Evolutionary conservation across 2,329 filamentous ascomycete genomes (phyloP).

Genomic region (Albophoma yamanashiensis): DNA sequence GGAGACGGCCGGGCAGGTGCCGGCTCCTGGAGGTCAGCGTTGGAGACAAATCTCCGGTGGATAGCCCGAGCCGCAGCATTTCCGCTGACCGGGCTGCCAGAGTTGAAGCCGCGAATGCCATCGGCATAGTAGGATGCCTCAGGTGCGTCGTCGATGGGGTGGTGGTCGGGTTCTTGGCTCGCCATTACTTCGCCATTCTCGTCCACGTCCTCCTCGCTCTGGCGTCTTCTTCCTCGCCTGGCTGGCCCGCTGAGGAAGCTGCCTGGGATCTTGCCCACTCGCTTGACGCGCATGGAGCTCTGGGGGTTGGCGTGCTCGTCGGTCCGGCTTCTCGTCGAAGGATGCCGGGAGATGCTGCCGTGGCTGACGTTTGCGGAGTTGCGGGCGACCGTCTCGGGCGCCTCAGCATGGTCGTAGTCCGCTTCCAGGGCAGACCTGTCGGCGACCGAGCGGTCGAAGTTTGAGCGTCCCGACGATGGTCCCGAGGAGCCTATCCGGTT

Average conservation of each 20-base stretch:
- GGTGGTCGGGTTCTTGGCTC: slow-evolving; percentile 31
- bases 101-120: slow-evolving; percentile 37
- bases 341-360: slow-evolving; percentile 42
- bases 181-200: slow-evolving; percentile 26
- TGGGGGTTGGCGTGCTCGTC: slow-evolving; percentile 57
- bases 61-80: slow-evolving; percentile 30
- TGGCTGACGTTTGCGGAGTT: slow-evolving; percentile 34
- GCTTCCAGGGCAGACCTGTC: slow-evolving; percentile 26
- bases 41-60: slow-evolving; percentile 28
- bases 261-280: slow-evolving; percentile 63
- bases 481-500: slow-evolving; percentile 24
- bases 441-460: slow-evolving; percentile 18
- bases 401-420: slow-evolving; percentile 36
- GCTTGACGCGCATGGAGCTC: slow-evolving; percentile 67
- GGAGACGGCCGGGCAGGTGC: slow-evolving; percentile 20
- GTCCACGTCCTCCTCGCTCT: slow-evolving; percentile 56
- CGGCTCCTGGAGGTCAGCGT: slow-evolving; percentile 21
- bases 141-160: slow-evolving; percentile 25
- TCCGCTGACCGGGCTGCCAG: slow-evolving; percentile 47
- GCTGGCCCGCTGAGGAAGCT: slow-evolving; percentile 74
- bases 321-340: slow-evolving; percentile 38
- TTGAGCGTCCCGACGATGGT: slow-evolving; percentile 24
- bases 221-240: slow-evolving; percentile 57
- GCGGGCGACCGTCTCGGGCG: slow-evolving; percentile 37
- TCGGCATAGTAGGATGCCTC: slow-evolving; percentile 33